Base-by-base conservation (phyloP, 208 protist species). In the Sergeia podlipaevii region DNA sequence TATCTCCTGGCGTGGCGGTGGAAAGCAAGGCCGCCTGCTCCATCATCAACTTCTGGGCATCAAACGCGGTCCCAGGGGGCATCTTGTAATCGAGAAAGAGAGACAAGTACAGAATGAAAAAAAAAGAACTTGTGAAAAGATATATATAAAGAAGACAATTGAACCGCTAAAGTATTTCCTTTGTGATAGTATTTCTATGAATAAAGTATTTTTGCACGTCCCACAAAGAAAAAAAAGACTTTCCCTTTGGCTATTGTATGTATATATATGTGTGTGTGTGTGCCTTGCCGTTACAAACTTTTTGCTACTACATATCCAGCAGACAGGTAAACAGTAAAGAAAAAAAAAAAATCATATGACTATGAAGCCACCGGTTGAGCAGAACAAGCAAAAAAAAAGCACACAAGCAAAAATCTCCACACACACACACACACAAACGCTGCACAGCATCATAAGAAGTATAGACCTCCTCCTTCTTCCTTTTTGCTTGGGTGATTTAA, bases 11-110 rank as follows among this genome's bases (percentile, higher is more conserved):
- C 2, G 64, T 66, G 1, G 86, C 69, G 15, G 57, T 43, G 4
- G 58, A 53, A 17, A 93, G 68, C 54, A 93, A 37, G 23, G 72
- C 41, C 24, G 44, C 53, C 52, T 93, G 86, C 70, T 93, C 78
- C 4, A 46, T 47, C n/a, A 93, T 44, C 36, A 93, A 58, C n/a
- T 57, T 33, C 3, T 42, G 38, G 27, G 71, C 76, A 48, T 89
- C 70, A 36, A 84, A 78, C 13, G 23, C 48, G n/a, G 29, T 42
- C 4, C 43, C 20, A 30, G 41, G 29, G 23, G 17, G 34, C 21
- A 43, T 30, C 34, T n/a, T 4, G 36, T 21, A 15, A 48, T 13
- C 46, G 32, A 7, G n/a, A 5, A 26, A 54, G 34, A n/a, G 42
- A 48, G 17, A 8, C 29, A 15, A 18, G 28, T 23, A n/a, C n/a